These are phyloP conservation scores for Colletotrichum musae DNA, from an alignment of 2,329 filamentous ascomycete genomes.

Conservation along the genomic window DNA sequence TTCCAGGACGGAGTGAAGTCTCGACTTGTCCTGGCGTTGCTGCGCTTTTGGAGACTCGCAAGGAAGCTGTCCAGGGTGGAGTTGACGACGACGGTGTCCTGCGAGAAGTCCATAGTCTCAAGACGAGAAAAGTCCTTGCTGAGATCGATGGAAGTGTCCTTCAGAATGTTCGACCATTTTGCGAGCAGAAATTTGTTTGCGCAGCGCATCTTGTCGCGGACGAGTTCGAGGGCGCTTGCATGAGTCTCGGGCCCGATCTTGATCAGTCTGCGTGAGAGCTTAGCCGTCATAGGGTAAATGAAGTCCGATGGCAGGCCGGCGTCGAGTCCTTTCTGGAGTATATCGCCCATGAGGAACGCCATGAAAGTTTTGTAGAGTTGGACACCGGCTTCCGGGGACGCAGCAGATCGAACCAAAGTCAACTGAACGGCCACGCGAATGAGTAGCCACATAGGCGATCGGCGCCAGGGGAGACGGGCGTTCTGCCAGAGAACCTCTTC, in stretches of 20 bases:
- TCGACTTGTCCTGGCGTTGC: not conserved
- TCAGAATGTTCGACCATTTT: not conserved
- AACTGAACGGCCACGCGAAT: slow-evolving; percentile 66
- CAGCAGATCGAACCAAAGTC: not conserved
- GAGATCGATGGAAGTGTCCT: not conserved
- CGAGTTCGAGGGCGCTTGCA: not conserved
- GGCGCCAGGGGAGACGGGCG: slow-evolving; percentile 59
- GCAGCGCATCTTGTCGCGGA: not conserved
- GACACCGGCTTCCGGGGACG: slow-evolving; percentile 21
- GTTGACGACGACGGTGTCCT: slow-evolving; percentile 38
- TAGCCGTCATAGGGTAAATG: slow-evolving; percentile 58
- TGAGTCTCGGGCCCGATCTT: slow-evolving; percentile 52
- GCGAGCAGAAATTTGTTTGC: not conserved
- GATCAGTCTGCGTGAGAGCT: slow-evolving; percentile 57
- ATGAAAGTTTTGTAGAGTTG: slow-evolving; percentile 66
- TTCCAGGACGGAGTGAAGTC: slow-evolving; percentile 13
- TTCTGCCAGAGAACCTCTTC: slow-evolving; percentile 66
- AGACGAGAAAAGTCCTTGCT: not conserved
- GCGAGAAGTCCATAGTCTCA: slow-evolving; percentile 32
- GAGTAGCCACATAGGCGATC: slow-evolving; percentile 69
- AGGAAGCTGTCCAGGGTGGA: slow-evolving; percentile 17
- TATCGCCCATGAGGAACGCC: slow-evolving; percentile 57
- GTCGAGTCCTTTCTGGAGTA: slow-evolving; percentile 49
- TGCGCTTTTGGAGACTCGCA: not conserved
- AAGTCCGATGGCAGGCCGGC: slow-evolving; percentile 45